These are phyloP conservation scores for Talaromyces sp. DNA, from an alignment of 2,329 filamentous ascomycete species.

Conservation along the genomic window DNA sequence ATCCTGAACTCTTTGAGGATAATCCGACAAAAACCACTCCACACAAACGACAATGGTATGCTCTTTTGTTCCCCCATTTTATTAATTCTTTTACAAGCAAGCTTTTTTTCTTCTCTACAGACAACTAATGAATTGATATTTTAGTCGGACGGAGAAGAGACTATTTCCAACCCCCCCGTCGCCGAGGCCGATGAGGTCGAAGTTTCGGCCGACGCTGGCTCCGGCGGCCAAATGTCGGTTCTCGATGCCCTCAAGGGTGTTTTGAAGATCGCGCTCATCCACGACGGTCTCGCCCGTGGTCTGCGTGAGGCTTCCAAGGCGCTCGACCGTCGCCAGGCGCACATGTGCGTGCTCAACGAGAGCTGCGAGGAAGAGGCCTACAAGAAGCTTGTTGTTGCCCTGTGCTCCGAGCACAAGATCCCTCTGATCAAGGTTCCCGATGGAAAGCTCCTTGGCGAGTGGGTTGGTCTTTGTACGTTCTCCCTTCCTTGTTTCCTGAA, in stretches of 20 bases:
- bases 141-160: slow-evolving; percentile 99
- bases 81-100: not conserved
- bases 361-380: slow-evolving; percentile 99
- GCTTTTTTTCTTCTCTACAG: too few species aligned
- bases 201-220: slow-evolving; percentile 80
- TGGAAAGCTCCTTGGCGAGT: slow-evolving; percentile 99
- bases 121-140: not conserved
- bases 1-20: slow-evolving; percentile 48
- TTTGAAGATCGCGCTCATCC: slow-evolving; percentile 96
- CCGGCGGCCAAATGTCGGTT: slow-evolving; percentile 85
- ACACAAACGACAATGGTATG: slow-evolving; percentile 44
- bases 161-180: slow-evolving; percentile 63
- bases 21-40: slow-evolving; percentile 44
- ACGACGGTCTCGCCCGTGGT: slow-evolving; percentile 97
- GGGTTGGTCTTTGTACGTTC: slow-evolving; percentile 96
- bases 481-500: slow-evolving; percentile 4
- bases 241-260: slow-evolving; percentile 98
- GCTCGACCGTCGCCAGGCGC: slow-evolving; percentile 95
- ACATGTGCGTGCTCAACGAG: slow-evolving; percentile 99
- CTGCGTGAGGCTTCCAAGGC: slow-evolving; percentile 98
- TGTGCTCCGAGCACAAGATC: slow-evolving; percentile 99
- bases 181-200: slow-evolving; percentile 84
- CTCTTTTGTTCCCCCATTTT: not conserved
- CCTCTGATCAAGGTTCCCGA: slow-evolving; percentile 99
- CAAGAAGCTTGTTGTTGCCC: slow-evolving; percentile 99